Conservation (phyloP, 306 rosid species). For the Biancaea sappan region DNA sequence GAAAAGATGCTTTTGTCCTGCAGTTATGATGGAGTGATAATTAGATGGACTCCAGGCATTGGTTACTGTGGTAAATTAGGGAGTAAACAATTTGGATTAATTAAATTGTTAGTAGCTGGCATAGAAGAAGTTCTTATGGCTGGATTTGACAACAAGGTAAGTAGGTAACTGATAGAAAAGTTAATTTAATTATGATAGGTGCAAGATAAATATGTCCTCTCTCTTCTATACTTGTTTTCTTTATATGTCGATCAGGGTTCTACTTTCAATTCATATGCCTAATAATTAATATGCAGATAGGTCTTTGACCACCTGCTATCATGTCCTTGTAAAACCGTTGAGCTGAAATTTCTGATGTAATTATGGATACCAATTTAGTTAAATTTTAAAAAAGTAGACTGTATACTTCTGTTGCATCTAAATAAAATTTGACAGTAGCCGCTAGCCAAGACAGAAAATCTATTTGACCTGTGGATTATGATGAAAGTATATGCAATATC, state of each 20-base stretch:
- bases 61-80: constrained; percentile 80
- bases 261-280: not conserved
- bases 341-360: not conserved
- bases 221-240: not conserved
- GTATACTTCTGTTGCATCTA: constrained; percentile 1
- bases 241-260: not conserved
- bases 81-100: constrained; percentile 74
- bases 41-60: constrained; percentile 81
- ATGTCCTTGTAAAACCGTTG: constrained; percentile 13
- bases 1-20: constrained; percentile 79
- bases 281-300: not conserved
- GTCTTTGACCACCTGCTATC: not conserved
- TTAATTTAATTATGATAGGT: not conserved
- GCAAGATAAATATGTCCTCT: not conserved
- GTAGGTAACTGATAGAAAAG: constrained; percentile 49
- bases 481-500: constrained; percentile 27
- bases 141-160: constrained; percentile 96
- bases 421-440: not conserved
- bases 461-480: constrained; percentile 9
- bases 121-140: constrained; percentile 72
- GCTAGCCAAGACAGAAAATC: not conserved
- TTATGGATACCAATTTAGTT: not conserved
- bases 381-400: not conserved
- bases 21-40: constrained; percentile 88
- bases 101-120: constrained; percentile 75